Evolutionary conservation across 2,329 filamentous ascomycete genomes (phyloP).

Genomic region (Zopfia rhizophila): DNA sequence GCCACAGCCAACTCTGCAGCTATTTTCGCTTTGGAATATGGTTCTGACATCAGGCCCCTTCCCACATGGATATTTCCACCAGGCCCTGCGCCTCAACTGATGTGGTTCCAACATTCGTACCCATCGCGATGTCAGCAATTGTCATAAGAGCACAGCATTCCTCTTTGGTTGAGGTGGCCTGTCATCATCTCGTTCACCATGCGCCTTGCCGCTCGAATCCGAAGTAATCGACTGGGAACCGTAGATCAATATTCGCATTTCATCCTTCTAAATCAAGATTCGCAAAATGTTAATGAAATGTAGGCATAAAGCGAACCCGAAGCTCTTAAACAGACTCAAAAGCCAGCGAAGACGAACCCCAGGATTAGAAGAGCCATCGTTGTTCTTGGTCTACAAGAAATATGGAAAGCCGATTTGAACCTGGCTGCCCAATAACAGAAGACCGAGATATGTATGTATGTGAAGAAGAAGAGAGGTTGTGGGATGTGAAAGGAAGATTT

Average conservation of each 20-base stretch:
- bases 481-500: slow-evolving; percentile 10
- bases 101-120: background rate
- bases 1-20: background rate
- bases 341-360: slow-evolving; percentile 47
- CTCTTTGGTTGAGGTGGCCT: too few species aligned
- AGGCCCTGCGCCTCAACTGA: slow-evolving; percentile 1
- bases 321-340: slow-evolving; percentile 46
- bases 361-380: slow-evolving; percentile 54
- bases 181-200: too few species aligned
- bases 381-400: slow-evolving; percentile 48
- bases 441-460: slow-evolving; percentile 23
- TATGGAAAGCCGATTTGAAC: slow-evolving; percentile 24
- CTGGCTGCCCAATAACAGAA: slow-evolving; percentile 9
- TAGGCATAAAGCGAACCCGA: slow-evolving; percentile 55
- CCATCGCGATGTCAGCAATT: slow-evolving; percentile 9
- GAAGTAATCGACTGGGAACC: background rate
- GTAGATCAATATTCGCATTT: background rate
- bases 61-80: background rate
- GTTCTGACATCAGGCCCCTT: background rate
- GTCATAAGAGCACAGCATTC: background rate
- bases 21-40: too few species aligned
- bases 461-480: slow-evolving; percentile 8
- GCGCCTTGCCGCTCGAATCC: background rate
- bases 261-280: background rate
- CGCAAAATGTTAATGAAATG: slow-evolving; percentile 33